A percentile compares a stretch with the other conserved stretches of the same genome.
These are phyloP conservation scores for Trichophyton verrucosum DNA, from an alignment of 2,329 filamentous ascomycete genomes.

Conservation along the genomic window DNA sequence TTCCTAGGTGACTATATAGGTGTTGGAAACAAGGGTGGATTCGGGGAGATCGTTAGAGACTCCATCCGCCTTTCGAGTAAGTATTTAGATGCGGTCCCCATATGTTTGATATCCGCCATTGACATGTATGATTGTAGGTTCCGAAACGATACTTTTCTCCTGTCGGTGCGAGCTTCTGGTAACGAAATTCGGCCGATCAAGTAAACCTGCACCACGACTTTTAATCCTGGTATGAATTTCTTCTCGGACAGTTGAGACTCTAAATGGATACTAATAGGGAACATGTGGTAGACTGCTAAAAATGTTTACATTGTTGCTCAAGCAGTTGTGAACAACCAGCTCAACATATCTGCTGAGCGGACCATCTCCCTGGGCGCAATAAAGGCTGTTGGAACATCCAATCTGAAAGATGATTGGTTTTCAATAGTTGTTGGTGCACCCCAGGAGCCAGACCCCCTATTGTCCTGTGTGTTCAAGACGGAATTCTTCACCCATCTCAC, in stretches of 20 bases:
- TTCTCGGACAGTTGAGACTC: neutral
- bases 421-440: slow-evolving; percentile 78
- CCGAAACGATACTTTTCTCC: slow-evolving; percentile 72
- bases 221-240: slow-evolving; percentile 49
- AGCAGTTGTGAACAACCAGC: slow-evolving; percentile 65
- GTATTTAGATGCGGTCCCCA: slow-evolving; percentile 8
- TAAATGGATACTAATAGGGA: slow-evolving; percentile 12
- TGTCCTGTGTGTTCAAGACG: slow-evolving; percentile 92
- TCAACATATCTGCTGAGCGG: slow-evolving; percentile 69
- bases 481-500: slow-evolving; percentile 92
- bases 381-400: slow-evolving; percentile 73
- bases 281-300: slow-evolving; percentile 48
- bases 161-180: slow-evolving; percentile 82
- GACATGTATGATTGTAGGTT: slow-evolving; percentile 18
- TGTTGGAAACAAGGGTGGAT: slow-evolving; percentile 65
- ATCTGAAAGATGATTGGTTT: slow-evolving; percentile 89
- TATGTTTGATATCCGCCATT: neutral
- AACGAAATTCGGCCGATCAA: slow-evolving; percentile 90
- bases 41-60: slow-evolving; percentile 66
- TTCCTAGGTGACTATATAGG: slow-evolving; percentile 95
- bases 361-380: slow-evolving; percentile 75
- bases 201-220: slow-evolving; percentile 77
- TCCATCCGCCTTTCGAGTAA: slow-evolving; percentile 57
- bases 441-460: slow-evolving; percentile 82
- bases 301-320: slow-evolving; percentile 86